These are phyloP conservation scores for Cunninghamia lanceolata DNA, from an alignment of 75 land plant genomes.

Conservation along the genomic window DNA sequence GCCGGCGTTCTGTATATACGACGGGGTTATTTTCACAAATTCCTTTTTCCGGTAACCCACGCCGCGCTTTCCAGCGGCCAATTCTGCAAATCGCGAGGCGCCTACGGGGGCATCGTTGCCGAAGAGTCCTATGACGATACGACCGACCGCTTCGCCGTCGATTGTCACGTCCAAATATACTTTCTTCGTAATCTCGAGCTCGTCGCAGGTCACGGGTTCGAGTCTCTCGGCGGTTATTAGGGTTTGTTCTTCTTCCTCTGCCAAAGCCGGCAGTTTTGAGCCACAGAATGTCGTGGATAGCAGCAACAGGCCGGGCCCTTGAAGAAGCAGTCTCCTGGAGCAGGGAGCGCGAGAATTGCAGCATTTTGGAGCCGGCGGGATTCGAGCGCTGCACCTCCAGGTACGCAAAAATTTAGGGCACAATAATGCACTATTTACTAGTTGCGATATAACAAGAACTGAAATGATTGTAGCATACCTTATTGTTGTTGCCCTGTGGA, in stretches of 20 bases:
- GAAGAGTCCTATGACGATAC: slow-evolving; percentile 73
- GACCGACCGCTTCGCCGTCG: slow-evolving; percentile 74
- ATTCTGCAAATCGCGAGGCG: slow-evolving; percentile 61
- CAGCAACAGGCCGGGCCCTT: slow-evolving; percentile 5
- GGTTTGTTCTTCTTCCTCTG: slow-evolving; percentile 5
- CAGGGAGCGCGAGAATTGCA: background rate
- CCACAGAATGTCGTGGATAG: background rate
- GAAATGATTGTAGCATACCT: background rate
- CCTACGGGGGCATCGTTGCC: slow-evolving; percentile 64
- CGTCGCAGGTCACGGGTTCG: slow-evolving; percentile 4
- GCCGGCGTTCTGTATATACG: slow-evolving; percentile 86
- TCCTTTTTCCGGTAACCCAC: slow-evolving; percentile 83
- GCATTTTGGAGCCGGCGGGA: background rate
- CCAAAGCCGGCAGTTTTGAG: background rate
- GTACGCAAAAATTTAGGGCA: background rate
- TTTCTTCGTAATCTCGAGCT: slow-evolving; percentile 28
- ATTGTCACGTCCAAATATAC: slow-evolving; percentile 85
- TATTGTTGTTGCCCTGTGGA: background rate
- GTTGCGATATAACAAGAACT: no score
- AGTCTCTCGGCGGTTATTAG: slow-evolving; percentile 8
- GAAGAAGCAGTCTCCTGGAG: background rate
- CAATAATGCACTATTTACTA: no score
- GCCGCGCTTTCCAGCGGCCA: slow-evolving; percentile 67
- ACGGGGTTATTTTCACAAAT: slow-evolving; percentile 74
- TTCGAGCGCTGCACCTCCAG: background rate